Evolutionary conservation across 768 basidiomycete species (phyloP).

Genomic region (Melanogaster broomeanus): DNA sequence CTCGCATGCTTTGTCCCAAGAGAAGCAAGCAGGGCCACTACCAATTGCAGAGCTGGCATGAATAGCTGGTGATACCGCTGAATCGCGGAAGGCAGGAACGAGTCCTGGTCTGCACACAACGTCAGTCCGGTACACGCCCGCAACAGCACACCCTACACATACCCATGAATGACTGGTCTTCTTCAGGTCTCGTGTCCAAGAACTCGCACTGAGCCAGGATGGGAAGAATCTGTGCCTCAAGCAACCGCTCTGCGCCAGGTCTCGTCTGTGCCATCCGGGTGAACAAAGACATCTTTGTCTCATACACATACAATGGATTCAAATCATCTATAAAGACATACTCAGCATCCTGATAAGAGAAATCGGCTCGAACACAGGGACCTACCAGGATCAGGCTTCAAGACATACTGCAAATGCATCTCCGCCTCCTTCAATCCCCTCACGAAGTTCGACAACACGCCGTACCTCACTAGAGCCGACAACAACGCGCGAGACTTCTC

Average conservation of each 20-base stretch:
- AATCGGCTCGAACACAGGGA: slow-evolving; percentile 4
- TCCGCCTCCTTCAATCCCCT: slow-evolving; percentile 85
- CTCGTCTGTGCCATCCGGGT: slow-evolving; percentile 82
- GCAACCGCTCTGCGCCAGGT: slow-evolving; percentile 79
- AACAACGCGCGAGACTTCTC: slow-evolving; percentile 71
- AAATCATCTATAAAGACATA: slow-evolving; percentile 63
- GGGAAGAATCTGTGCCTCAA: slow-evolving; percentile 76
- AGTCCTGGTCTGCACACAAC: slow-evolving; percentile 61
- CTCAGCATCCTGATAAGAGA: not conserved
- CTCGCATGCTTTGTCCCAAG: slow-evolving; percentile 68
- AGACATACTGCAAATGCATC: slow-evolving; percentile 64
- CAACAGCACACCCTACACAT: slow-evolving; percentile 11
- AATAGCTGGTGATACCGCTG: slow-evolving; percentile 91
- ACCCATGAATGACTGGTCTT: slow-evolving; percentile 84
- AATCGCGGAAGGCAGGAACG: slow-evolving; percentile 85
- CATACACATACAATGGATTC: slow-evolving; percentile 91
- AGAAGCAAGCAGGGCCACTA: slow-evolving; percentile 76
- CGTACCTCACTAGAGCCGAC: slow-evolving; percentile 62
- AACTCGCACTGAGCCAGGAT: slow-evolving; percentile 84
- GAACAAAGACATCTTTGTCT: slow-evolving; percentile 91
- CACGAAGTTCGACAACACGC: slow-evolving; percentile 81
- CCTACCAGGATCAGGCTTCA: slow-evolving; percentile 90
- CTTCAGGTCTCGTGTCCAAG: slow-evolving; percentile 81
- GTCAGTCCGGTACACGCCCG: not conserved
- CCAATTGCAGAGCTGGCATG: slow-evolving; percentile 82